Evolutionary conservation across 2,329 filamentous ascomycete genomes (phyloP).

Genomic region (Clonostachys solani): DNA sequence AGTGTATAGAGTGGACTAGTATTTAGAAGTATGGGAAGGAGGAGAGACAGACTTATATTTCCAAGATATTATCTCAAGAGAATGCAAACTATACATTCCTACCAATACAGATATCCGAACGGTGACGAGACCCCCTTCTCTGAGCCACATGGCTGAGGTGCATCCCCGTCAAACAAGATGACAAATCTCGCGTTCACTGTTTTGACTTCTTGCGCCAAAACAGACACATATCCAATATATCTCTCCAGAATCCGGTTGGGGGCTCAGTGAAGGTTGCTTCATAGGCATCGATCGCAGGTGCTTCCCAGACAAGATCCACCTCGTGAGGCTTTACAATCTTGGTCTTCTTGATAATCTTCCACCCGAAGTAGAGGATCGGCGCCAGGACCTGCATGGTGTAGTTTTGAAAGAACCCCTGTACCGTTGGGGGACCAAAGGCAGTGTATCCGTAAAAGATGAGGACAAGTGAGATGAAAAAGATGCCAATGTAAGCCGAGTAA

Average conservation of each 20-base stretch:
- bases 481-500: conserved; percentile 45
- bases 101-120: no score
- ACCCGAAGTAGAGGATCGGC: conserved; percentile 49
- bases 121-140: no score
- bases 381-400: conserved; percentile 55
- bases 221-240: conserved; percentile 24
- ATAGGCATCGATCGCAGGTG: conserved; percentile 53
- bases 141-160: no score
- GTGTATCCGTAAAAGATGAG: conserved; percentile 52
- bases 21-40: no score
- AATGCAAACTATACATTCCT: no score
- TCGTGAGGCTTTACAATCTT: conserved; percentile 47
- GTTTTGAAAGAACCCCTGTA: conserved; percentile 44
- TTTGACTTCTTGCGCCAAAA: no score
- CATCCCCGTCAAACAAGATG: no score
- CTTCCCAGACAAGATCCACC: conserved; percentile 56
- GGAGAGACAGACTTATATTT: no score
- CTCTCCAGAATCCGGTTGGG: conserved; percentile 49
- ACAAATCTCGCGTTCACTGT: no score
- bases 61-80: no score
- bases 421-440: conserved; percentile 31
- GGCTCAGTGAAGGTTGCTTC: conserved; percentile 39
- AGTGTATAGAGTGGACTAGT: no score
- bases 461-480: conserved; percentile 51
- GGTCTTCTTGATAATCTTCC: conserved; percentile 61